A percentile compares a stretch with the other conserved stretches of the same genome.
Evolutionary conservation across 2,329 filamentous ascomycete genomes (phyloP).

Genomic region (Paecilomyces formosus): DNA sequence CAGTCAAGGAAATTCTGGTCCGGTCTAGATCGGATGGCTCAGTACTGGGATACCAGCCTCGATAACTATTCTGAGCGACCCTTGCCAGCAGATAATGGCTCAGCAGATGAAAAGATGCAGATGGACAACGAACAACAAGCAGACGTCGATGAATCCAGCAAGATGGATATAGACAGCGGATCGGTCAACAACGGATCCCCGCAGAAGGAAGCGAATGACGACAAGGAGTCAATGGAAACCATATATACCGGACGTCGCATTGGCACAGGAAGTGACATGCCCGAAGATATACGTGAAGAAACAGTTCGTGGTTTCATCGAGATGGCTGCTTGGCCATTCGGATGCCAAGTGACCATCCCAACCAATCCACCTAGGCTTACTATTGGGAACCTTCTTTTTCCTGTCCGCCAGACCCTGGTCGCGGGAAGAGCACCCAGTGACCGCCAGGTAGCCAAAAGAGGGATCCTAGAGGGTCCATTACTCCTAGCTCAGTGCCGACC

Average conservation of each 20-base stretch:
- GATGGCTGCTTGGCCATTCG: slow-evolving; percentile 51
- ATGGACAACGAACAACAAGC: slow-evolving; percentile 12
- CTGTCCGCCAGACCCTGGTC: slow-evolving; percentile 49
- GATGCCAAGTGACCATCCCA: slow-evolving; percentile 44
- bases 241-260: slow-evolving; percentile 53
- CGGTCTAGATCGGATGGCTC: slow-evolving; percentile 50
- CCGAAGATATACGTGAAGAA: slow-evolving; percentile 50
- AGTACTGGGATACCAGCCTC: slow-evolving; percentile 55
- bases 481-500: slow-evolving; percentile 48
- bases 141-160: slow-evolving; percentile 6
- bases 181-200: slow-evolving; percentile 4
- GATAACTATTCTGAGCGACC: slow-evolving; percentile 48
- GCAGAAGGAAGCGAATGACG: slow-evolving; percentile 1
- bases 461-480: slow-evolving; percentile 52
- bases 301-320: slow-evolving; percentile 51
- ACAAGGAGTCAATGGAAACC: slow-evolving; percentile 9
- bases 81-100: slow-evolving; percentile 12
- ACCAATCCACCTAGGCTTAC: slow-evolving; percentile 41
- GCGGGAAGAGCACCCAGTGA: slow-evolving; percentile 48
- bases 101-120: slow-evolving; percentile 8
- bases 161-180: slow-evolving; percentile 9
- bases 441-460: slow-evolving; percentile 43
- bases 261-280: slow-evolving; percentile 52
- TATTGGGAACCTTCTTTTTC: slow-evolving; percentile 46
- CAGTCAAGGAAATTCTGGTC: slow-evolving; percentile 56